phyloP scores from a whole-genome alignment of 768 basidiomycete species.

The Lactarius trivialis region DNA sequence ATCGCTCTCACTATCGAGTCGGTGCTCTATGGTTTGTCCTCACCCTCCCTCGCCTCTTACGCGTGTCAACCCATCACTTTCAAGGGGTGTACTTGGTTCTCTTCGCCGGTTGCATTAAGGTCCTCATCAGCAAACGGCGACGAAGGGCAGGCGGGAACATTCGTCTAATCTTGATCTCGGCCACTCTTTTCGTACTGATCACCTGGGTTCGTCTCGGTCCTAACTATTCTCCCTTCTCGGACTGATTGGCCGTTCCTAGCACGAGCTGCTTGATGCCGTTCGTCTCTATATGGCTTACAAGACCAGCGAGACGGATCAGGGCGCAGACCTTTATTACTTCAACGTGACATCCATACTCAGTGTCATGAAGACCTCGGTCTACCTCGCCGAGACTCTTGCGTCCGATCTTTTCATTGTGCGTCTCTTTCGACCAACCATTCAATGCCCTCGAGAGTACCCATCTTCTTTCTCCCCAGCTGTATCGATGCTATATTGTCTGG shows the following conservation, averaged over 20 bases:
- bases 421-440: not conserved
- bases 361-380: conserved; percentile 16
- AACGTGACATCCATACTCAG: conserved; percentile 1
- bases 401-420: conserved; percentile 22
- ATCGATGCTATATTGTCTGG: conserved; percentile 22
- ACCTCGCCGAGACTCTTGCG: conserved; percentile 14
- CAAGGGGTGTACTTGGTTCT: conserved; percentile 15
- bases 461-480: conserved; percentile 1
- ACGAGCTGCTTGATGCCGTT: conserved; percentile 6
- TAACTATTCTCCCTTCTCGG: not conserved
- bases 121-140: conserved; percentile 15
- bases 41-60: not conserved
- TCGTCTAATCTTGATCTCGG: conserved; percentile 12
- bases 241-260: not conserved
- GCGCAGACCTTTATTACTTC: conserved; percentile 2
- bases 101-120: conserved; percentile 11
- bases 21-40: conserved; percentile 12
- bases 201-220: conserved; percentile 13
- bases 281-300: conserved; percentile 8
- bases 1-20: conserved; percentile 16
- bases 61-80: not conserved
- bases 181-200: conserved; percentile 12
- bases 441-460: not conserved
- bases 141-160: conserved; percentile 9
- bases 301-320: not conserved